Evolutionary conservation across 202 grass and related monocot genomes (phyloP), one percentile per base, ranked within the genome.

Genomic region (Brachypodium distachyon): DNA sequence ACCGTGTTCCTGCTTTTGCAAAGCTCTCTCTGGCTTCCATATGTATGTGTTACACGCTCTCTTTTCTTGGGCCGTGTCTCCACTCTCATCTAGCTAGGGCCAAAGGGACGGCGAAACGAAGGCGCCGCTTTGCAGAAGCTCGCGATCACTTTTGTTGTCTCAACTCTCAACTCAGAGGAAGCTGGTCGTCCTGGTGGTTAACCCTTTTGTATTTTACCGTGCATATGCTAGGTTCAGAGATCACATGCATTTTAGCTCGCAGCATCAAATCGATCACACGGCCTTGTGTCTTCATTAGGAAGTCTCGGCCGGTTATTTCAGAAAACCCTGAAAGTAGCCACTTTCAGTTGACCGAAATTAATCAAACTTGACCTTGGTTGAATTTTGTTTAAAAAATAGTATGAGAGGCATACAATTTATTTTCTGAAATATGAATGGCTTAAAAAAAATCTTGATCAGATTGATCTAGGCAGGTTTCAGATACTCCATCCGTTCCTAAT

Each of bases 71-170:
- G 72, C 16, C 4, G 9, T 38, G 73, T 58, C 79, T 48, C 55
- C 70, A 71, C 52, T 6, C 40, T 58, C 23, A 58, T 25, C 25
- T 67, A 43, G 0, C 8, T 16, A 33, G 4, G 37, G 46, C 36
- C 44, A 39, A 60, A 13, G 46, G 78, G 39, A 38, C 61, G 39
- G 31, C 61, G 61, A 19, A 21, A 26, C 32, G 66, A 71, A 82
- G 48, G 40, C 10, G 73, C 49, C 25, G 66, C 85, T 87, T 82
- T 87, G 66, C 57, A 78, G 73, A 57, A 77, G 31, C 67, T 75
- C 68, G n/a, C n/a, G 41, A 70, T 79, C 48, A 19, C 58, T 73
- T 78, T 78, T 63, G 23, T 75, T 34, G 54, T 61, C 37, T 57
- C 29, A 47, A 27, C 57, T 61, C 37, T 57, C 29, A 47, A 27